Percentiles rank a stretch among this genome's conserved stretches.
phyloP scores from a whole-genome alignment of 371 early-diverging fungal species.

The Apophysomyces ossiformis region DNA sequence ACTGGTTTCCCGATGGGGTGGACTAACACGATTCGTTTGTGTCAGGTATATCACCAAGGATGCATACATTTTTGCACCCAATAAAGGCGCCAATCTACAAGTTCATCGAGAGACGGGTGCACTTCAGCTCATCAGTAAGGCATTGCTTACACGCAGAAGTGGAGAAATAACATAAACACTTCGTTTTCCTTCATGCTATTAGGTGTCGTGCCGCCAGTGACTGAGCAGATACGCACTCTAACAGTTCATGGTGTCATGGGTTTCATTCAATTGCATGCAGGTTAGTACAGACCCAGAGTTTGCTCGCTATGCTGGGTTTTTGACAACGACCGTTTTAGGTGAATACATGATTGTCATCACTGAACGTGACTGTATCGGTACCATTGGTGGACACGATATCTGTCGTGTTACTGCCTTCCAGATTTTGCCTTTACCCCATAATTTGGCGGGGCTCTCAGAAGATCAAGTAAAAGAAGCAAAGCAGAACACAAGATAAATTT shows the following conservation, averaged over 20 bases:
- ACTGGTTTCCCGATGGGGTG: background rate
- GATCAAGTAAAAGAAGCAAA: conserved; percentile 10
- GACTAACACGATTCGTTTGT: background rate
- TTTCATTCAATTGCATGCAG: conserved; percentile 31
- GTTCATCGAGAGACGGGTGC: conserved; percentile 16
- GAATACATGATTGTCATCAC: conserved; percentile 79
- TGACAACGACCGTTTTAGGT: conserved; percentile 22
- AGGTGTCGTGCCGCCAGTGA: background rate
- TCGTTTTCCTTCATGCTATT: background rate
- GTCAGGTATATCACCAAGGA: conserved; percentile 28
- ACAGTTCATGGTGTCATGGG: conserved; percentile 31
- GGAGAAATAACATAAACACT: conserved; percentile 1
- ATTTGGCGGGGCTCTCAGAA: conserved; percentile 31
- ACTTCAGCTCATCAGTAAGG: conserved; percentile 4
- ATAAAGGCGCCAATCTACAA: conserved; percentile 18
- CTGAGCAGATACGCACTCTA: conserved; percentile 9
- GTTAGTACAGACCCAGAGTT: conserved; percentile 10
- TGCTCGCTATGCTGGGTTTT: background rate
- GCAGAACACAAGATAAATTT: too few species aligned
- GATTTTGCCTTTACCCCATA: conserved; percentile 72
- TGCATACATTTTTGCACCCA: conserved; percentile 25
- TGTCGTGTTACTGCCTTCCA: conserved; percentile 75
- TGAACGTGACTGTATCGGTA: conserved; percentile 71
- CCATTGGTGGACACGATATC: conserved; percentile 68
- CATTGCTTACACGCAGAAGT: background rate